Evolutionary conservation across 176 grass and related monocot genomes (phyloP).

Genomic region (Pontederia paniculata): DNA sequence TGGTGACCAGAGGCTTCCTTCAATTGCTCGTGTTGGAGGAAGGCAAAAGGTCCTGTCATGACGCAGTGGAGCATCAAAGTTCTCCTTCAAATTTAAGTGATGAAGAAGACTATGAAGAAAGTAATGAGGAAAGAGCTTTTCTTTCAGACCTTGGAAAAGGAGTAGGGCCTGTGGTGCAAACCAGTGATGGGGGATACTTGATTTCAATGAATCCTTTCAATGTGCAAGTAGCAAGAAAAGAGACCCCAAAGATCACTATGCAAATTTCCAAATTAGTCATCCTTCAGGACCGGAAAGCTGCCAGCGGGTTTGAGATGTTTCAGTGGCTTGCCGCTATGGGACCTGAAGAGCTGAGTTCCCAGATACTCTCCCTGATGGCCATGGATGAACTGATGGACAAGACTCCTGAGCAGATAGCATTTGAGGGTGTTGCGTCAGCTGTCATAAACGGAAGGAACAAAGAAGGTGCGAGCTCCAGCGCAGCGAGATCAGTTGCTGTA

Average conservation of each 20-base stretch:
- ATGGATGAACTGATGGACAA: slow-evolving; percentile 82
- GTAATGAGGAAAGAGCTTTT: slow-evolving; percentile 14
- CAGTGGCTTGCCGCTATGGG: slow-evolving; percentile 53
- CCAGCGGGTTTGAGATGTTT: slow-evolving; percentile 60
- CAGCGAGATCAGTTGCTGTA: slow-evolving; percentile 37
- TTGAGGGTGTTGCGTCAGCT: slow-evolving; percentile 74
- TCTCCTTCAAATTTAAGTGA: not conserved
- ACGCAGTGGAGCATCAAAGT: not conserved
- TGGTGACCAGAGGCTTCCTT: slow-evolving; percentile 57
- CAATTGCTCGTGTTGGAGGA: slow-evolving; percentile 49
- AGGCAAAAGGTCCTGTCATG: slow-evolving; percentile 21
- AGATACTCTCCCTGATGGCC: slow-evolving; percentile 28
- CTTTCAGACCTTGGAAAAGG: slow-evolving; percentile 57
- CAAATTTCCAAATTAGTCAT: slow-evolving; percentile 65
- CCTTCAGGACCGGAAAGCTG: slow-evolving; percentile 33
- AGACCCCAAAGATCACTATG: slow-evolving; percentile 56
- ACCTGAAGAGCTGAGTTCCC: slow-evolving; percentile 33
- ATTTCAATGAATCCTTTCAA: slow-evolving; percentile 76
- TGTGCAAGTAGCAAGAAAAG: slow-evolving; percentile 30
- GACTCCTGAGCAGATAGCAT: slow-evolving; percentile 56
- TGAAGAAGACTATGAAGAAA: slow-evolving; percentile 12
- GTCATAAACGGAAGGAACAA: slow-evolving; percentile 63
- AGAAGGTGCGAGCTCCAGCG: slow-evolving; percentile 53
- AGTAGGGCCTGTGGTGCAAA: slow-evolving; percentile 52
- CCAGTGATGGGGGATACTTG: slow-evolving; percentile 68